Percentiles rank a stretch among this genome's conserved stretches.
phyloP scores from a whole-genome alignment of 805 yeast genomes.

The Ogataea henricii region DNA sequence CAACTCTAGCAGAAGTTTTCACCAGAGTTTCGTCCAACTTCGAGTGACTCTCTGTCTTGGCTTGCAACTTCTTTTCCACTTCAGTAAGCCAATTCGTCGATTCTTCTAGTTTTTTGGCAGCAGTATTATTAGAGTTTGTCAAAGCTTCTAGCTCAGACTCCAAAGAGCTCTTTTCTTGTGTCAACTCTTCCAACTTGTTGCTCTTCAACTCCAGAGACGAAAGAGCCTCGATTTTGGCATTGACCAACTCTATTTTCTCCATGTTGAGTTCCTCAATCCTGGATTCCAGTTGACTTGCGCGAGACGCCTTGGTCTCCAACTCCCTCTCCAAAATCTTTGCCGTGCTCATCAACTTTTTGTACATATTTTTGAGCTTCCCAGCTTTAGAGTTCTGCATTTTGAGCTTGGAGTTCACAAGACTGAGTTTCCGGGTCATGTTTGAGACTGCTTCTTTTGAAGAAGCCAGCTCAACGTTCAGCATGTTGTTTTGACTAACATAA shows the following conservation, averaged over 20 bases:
- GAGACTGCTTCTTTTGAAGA: conserved; percentile 18
- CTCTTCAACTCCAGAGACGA: conserved; percentile 24
- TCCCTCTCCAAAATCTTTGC: conserved; percentile 24
- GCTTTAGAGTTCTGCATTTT: conserved; percentile 21
- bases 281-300: conserved; percentile 14
- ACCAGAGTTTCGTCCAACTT: conserved; percentile 13
- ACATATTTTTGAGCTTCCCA: conserved; percentile 19
- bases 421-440: conserved; percentile 15
- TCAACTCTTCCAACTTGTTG: conserved; percentile 22
- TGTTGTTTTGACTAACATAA: conserved; percentile 16
- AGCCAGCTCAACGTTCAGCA: conserved; percentile 21
- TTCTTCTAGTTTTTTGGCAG: conserved; percentile 14
- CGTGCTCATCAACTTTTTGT: conserved; percentile 21
- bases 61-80: conserved; percentile 16
- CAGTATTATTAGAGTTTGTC: not conserved
- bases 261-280: conserved; percentile 30
- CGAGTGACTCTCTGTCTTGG: conserved; percentile 7
- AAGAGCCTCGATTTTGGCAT: conserved; percentile 26
- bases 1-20: conserved; percentile 14
- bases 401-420: conserved; percentile 13
- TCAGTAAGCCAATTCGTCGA: conserved; percentile 19
- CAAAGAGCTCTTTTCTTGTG: conserved; percentile 10
- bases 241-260: conserved; percentile 18
- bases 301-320: conserved; percentile 9
- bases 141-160: conserved; percentile 11